Conservation (phyloP, 805 yeast species). For the Lipomyces chichibuensis region DNA sequence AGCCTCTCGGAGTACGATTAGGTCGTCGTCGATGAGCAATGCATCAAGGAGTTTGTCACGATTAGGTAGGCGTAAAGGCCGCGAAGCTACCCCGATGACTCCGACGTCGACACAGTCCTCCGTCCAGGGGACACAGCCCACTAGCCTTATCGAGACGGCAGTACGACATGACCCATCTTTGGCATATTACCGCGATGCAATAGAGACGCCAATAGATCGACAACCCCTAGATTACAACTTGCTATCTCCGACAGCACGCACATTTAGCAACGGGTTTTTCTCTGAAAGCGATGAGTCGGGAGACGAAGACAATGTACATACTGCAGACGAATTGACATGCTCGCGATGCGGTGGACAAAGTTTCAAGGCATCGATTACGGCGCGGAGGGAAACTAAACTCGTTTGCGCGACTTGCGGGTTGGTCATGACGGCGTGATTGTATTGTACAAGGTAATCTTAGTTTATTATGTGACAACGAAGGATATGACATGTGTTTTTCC, state of each 20-base stretch:
- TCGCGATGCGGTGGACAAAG: slow-evolving; percentile 21
- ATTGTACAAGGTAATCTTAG: not conserved
- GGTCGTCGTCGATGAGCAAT: not conserved
- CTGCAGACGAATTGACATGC: slow-evolving; percentile 25
- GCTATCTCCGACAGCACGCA: not conserved
- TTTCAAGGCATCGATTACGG: slow-evolving; percentile 29
- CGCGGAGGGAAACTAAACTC: slow-evolving; percentile 24
- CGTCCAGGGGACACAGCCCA: not conserved
- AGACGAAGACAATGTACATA: slow-evolving; percentile 10
- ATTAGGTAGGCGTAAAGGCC: slow-evolving; percentile 2
- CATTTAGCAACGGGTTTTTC: slow-evolving; percentile 3
- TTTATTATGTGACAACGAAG: not conserved
- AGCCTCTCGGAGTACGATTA: slow-evolving; percentile 12
- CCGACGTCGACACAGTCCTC: not conserved
- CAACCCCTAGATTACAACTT: not conserved
- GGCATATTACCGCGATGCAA: slow-evolving; percentile 8
- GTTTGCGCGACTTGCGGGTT: slow-evolving; percentile 25
- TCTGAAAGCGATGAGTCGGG: slow-evolving; percentile 7
- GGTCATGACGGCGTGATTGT: slow-evolving; percentile 5
- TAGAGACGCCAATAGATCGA: not conserved
- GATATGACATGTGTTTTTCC: not conserved
- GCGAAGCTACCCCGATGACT: not conserved
- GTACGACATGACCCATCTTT: not conserved
- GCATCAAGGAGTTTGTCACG: slow-evolving; percentile 18
- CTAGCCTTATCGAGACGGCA: not conserved